Evolutionary conservation across 306 rosid species (phyloP).

Genomic region (Styphnolobium japonicum): DNA sequence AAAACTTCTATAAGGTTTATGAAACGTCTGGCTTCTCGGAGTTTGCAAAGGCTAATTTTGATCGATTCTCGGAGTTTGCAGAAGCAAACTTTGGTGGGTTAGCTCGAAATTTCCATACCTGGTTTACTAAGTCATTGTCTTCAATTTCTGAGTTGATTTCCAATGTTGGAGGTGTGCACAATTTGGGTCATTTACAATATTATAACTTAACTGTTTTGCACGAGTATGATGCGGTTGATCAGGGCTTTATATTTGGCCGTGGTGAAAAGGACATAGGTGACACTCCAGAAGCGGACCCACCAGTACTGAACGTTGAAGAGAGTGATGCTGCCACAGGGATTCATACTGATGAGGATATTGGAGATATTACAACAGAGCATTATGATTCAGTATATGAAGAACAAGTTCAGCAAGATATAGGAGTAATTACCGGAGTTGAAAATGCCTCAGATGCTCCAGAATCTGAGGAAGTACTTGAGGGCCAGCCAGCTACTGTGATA

Average conservation of each 20-base stretch:
- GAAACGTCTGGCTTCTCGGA: conserved; percentile 31
- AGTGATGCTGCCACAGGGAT: background rate
- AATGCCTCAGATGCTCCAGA: conserved; percentile 15
- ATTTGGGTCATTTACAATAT: conserved; percentile 36
- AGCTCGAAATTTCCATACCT: conserved; percentile 10
- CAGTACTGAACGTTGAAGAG: conserved; percentile 2
- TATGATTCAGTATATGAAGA: conserved; percentile 9
- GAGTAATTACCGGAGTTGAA: conserved; percentile 6
- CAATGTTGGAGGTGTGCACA: conserved; percentile 33
- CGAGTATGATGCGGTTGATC: conserved; percentile 12
- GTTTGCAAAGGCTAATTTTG: conserved; percentile 43
- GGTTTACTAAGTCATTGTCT: conserved; percentile 29
- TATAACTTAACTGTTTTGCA: conserved; percentile 51
- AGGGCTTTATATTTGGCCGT: conserved; percentile 30
- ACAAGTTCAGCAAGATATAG: conserved; percentile 25
- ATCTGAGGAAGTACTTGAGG: conserved; percentile 6
- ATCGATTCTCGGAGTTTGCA: conserved; percentile 42
- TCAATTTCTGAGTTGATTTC: conserved; percentile 39
- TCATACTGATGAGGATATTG: background rate
- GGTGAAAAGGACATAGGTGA: conserved; percentile 10
- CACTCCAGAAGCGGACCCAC: background rate
- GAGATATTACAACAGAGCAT: conserved; percentile 11
- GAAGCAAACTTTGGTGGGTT: conserved; percentile 7
- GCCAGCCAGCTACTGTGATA: background rate
- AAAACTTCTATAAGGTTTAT: conserved; percentile 30